Conservation (phyloP, 495 filamentous ascomycete species). For the Thozetella sp. region DNA sequence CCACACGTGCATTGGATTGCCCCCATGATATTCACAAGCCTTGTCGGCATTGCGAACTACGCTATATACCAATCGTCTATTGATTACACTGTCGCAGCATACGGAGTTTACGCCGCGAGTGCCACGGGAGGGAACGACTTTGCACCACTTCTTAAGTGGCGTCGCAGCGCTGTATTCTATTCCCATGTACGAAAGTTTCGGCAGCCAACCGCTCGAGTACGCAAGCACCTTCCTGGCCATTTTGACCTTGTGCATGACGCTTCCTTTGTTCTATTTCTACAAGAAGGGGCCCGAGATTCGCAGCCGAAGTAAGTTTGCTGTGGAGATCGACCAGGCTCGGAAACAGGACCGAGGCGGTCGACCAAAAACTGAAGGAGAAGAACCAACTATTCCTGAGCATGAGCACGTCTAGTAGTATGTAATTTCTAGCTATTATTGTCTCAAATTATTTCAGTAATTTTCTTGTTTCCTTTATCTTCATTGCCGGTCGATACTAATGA, state of each 20-base stretch:
- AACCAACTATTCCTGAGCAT: slow-evolving; percentile 1
- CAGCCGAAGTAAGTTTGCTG: slow-evolving; percentile 58
- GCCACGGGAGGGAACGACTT: slow-evolving; percentile 74
- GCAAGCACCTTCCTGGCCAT: slow-evolving; percentile 62
- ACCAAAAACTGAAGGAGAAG: slow-evolving; percentile 6
- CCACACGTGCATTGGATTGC: slow-evolving; percentile 62
- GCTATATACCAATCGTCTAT: slow-evolving; percentile 76
- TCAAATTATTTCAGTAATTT: no score
- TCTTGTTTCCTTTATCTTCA: no score
- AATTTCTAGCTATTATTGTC: no score
- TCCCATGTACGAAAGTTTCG: slow-evolving; percentile 57
- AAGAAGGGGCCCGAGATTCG: slow-evolving; percentile 62
- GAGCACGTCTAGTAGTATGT: neutral
- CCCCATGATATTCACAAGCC: slow-evolving; percentile 61
- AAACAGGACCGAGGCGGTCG: slow-evolving; percentile 1
- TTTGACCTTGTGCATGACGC: slow-evolving; percentile 55
- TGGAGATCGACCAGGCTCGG: neutral
- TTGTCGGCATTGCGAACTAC: slow-evolving; percentile 73
- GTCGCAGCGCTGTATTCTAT: slow-evolving; percentile 61
- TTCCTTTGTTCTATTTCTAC: slow-evolving; percentile 67
- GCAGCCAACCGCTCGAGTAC: slow-evolving; percentile 54
- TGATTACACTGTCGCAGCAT: slow-evolving; percentile 74
- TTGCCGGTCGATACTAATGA: no score
- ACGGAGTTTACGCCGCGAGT: slow-evolving; percentile 72
- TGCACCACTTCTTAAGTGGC: slow-evolving; percentile 69